These are phyloP conservation scores for Bryum argenteum DNA, from an alignment of 225 moss, liverwort and hornwort genomes.

Conservation along the genomic window DNA sequence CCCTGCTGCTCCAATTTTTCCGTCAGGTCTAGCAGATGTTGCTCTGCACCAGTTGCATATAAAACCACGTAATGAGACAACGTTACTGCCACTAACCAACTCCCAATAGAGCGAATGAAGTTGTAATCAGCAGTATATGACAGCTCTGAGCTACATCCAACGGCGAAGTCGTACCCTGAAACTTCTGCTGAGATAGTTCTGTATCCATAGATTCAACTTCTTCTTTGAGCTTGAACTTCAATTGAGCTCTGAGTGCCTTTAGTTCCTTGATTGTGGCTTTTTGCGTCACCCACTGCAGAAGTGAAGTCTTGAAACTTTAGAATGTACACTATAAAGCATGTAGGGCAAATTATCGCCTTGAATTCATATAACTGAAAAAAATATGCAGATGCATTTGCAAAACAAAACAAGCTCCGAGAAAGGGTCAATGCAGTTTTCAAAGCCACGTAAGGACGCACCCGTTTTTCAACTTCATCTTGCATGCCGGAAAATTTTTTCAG, in stretches of 20 bases:
- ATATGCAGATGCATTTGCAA: constrained; percentile 9
- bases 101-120: constrained; percentile 14
- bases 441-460: constrained; percentile 42
- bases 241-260: constrained; percentile 61
- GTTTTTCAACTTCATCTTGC: constrained; percentile 66
- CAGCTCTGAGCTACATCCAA: constrained; percentile 20
- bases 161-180: constrained; percentile 47
- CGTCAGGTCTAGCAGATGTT: constrained; percentile 60
- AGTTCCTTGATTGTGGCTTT: constrained; percentile 66
- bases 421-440: constrained; percentile 3
- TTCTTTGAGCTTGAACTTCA: constrained; percentile 52
- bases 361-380: constrained; percentile 2
- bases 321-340: background rate
- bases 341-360: constrained; percentile 6
- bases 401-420: constrained; percentile 19
- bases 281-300: constrained; percentile 56
- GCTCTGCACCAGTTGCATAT: constrained; percentile 46
- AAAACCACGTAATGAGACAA: constrained; percentile 15
- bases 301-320: constrained; percentile 5
- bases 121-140: background rate
- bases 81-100: background rate
- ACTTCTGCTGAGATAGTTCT: constrained; percentile 52
- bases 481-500: constrained; percentile 57
- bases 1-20: constrained; percentile 67
- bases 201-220: constrained; percentile 52